Base-by-base conservation (phyloP, 805 yeast genomes). In the Teunomyces pallodes region DNA sequence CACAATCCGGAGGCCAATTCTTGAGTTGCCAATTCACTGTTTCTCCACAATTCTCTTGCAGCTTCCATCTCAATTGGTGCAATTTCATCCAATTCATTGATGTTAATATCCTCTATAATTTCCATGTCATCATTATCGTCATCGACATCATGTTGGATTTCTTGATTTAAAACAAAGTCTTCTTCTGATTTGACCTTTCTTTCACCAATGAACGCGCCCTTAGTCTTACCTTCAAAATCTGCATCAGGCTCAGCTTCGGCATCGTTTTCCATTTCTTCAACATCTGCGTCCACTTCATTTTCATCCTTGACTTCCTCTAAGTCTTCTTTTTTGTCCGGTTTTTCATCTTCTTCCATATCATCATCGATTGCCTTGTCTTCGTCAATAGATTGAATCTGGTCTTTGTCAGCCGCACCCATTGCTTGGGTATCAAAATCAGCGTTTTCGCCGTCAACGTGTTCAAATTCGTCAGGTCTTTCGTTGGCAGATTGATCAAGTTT, bases 401-500 rank as follows among this genome's bases (percentile, higher is more conserved):
- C 96, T 58, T 83, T 79, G 50, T 82, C 81, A 5, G 97, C 96
- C 39, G 91, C 84, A 17, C 98, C 98, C 45, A 94, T 70, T 0
- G 98, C 99, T 65, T 94, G 98, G 0, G 96, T 88, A 43, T 88
- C 91, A 47, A 72, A 75, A 27, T 85, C 83, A 3, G 92, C 81
- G 51, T 86, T 85, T 41, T 85, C 91, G 42, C 90, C 91, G 35
- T 87, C 89, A 44, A 86, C 74, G 58, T 88, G 94, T 61, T 88
- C 89, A 64, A 90, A 87, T 58, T 90, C 96, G 60, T 90, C 96
- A 0, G 95, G 91, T 44, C 83, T 77, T 51, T 82, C 85, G 50
- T 80, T 83, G 9, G 84, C 82, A 20, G 73, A 69, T 46, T 80
- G 77, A 9, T 83, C 83, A 6, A 51, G 54, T 24, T 62, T 20